Evolutionary conservation across 192 early-diverging fungal genomes (phyloP), one percentile per base, ranked within the genome.

Genomic region (Backusella circina): DNA sequence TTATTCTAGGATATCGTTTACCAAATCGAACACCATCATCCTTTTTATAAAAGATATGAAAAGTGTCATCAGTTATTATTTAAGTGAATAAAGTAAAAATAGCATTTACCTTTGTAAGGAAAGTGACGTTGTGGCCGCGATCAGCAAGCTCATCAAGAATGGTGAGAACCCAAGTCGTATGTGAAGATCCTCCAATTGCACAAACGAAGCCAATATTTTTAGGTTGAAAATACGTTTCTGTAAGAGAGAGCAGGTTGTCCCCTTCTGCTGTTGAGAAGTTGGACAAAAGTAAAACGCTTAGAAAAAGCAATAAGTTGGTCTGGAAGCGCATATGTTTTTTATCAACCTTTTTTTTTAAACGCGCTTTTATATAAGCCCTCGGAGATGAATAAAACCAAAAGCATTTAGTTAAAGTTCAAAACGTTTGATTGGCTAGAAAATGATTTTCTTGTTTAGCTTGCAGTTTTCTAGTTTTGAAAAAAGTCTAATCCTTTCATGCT

Each of bases 141-240:
- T 35, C 61, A 47, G 37, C 69, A 13, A 77, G 38, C 33, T 77
- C 39, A 18, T 71, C 36, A 5, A 64, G 41, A 31, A 77, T 73
- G 32, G 64, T 65, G 8, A 77, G 39, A 18, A 77, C 76, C 76
- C 76, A 77, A 12, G 33, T 67, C 7, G 36, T 61, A 72, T 77
- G 76, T n/a, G 76, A 77, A 13, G 76, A 77, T 32, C 73, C 73
- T 28, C 73, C 73, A 26, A 54, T 61, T 28, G 36, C 73, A 13
- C 33, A 54, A 65, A 18, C 6, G 26, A 74, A 74, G 33, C 51
- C 51, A 38, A 74, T 65, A 8, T 35, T 64, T 36, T 74, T 61
- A 5, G 73, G 61, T 33, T 57, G 21, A 28, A 57, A 57, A 26
- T 57, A 57, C 7, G 51, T 57, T 8, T 57, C 51, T 12, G 51